Base-by-base conservation (phyloP, 306 rosid species). In the Mimosa pudica region DNA sequence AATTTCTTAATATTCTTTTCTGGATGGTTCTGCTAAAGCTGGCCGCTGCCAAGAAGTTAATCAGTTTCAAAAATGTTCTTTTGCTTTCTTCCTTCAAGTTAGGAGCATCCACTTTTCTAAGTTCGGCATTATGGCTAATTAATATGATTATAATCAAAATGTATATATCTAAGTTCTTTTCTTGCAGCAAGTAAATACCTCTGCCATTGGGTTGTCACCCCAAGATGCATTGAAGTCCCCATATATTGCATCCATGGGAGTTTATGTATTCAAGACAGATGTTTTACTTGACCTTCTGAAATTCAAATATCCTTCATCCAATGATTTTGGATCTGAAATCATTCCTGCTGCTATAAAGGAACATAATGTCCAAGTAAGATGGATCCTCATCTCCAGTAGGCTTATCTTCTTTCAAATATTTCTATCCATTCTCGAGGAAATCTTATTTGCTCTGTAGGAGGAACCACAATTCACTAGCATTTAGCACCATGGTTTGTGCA, bases 261-360 rank as follows among this genome's bases (percentile, higher is more conserved):
- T 94, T 66, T 94, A 94, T 80, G 90, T 88, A 73, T 92, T 94
- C 88, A 94, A 89, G 87, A 87, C 83, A 5, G 92, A 91, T 8
- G 68, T 88, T 84, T 86, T 94, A 84, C 90, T 92, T 42, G 84
- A 94, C 77, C 95, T 94, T 74, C 82, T 94, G 60, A 86, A 77
- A 83, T 87, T 88, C 87, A 88, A 89, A 73, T 92, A 87, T 85
- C 97, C 98, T 48, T 85, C 90, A 20, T 75, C 97, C 38, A 94
- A 94, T 35, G 98, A 94, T 86, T 94, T 94, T 2, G 98, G 98
- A 77, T 94, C 97, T 65, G 97, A 94, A 88, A 89, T 94, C 83
- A 94, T 94, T 81, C 98, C 98, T 33, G 89, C 97, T 44, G 93
- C 97, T 79, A 84, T 94, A 83, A 79, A 47, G 73, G 97, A 94